phyloP scores from a whole-genome alignment of 2,329 filamentous ascomycete species.

The Calonectria pauciramosa region DNA sequence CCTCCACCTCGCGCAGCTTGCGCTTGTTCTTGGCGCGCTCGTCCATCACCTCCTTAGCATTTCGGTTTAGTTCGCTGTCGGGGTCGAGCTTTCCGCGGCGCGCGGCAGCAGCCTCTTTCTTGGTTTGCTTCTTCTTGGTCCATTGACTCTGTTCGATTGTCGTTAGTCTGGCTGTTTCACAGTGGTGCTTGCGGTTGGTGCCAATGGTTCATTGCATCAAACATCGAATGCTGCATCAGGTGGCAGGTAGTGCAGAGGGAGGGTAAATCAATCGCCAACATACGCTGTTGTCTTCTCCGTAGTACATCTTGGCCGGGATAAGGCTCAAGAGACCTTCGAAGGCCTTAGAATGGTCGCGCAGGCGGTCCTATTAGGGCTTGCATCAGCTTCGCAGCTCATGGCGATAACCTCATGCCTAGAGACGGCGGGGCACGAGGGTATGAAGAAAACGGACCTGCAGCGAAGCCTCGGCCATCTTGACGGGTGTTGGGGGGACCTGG shows the following conservation, averaged over 20 bases:
- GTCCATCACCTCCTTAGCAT: slow-evolving; percentile 92
- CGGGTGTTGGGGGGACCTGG: not conserved
- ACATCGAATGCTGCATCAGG: slow-evolving; percentile 12
- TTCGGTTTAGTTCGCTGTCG: slow-evolving; percentile 83
- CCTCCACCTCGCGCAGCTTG: slow-evolving; percentile 77
- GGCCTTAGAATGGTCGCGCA: slow-evolving; percentile 75
- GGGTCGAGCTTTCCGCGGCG: slow-evolving; percentile 93
- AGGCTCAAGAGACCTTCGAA: slow-evolving; percentile 90
- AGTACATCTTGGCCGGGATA: slow-evolving; percentile 92
- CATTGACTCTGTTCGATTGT: slow-evolving; percentile 81
- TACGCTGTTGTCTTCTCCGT: slow-evolving; percentile 87
- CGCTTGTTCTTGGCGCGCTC: slow-evolving; percentile 83
- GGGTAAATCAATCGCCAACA: slow-evolving; percentile 53
- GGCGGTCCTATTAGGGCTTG: slow-evolving; percentile 61
- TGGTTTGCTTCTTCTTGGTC: slow-evolving; percentile 94
- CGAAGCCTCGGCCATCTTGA: slow-evolving; percentile 59
- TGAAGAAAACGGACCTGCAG: slow-evolving; percentile 59
- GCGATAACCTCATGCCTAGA: slow-evolving; percentile 14
- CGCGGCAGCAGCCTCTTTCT: slow-evolving; percentile 85
- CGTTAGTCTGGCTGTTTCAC: slow-evolving; percentile 31
- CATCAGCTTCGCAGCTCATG: slow-evolving; percentile 39
- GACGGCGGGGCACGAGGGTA: slow-evolving; percentile 46
- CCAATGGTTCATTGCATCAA: not conserved
- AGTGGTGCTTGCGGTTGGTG: not conserved
- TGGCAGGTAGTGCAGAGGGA: slow-evolving; percentile 18